Conservation (phyloP, 495 filamentous ascomycete genomes). For the Echria macrotheca region DNA sequence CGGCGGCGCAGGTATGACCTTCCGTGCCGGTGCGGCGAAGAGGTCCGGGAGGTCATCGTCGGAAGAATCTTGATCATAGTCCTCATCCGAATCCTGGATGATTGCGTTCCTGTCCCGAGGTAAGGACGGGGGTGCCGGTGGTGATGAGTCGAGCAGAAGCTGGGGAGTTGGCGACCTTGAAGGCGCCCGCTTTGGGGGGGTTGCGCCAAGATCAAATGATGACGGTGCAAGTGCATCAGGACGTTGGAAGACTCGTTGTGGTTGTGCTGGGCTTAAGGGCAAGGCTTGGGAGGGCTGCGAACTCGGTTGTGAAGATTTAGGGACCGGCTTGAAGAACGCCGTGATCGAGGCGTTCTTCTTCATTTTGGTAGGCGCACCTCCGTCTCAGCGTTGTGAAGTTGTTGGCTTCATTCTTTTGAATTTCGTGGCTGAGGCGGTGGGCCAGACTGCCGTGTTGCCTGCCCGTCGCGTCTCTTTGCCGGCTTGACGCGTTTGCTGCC, state of each 20-base stretch:
- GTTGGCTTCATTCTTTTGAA: not conserved
- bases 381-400: not conserved
- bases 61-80: slow-evolving; percentile 14
- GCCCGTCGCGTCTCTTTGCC: not conserved
- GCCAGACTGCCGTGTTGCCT: not conserved
- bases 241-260: no score
- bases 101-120: not conserved
- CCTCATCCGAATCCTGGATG: slow-evolving; percentile 14
- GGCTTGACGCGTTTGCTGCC: not conserved
- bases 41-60: slow-evolving; percentile 16
- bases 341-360: slow-evolving; percentile 18
- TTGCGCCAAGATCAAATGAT: no score
- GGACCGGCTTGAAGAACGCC: slow-evolving; percentile 21
- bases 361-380: slow-evolving; percentile 6
- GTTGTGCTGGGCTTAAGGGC: no score
- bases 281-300: no score
- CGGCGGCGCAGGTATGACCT: slow-evolving; percentile 1
- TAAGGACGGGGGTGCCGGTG: not conserved
- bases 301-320: not conserved
- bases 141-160: not conserved
- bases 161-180: not conserved
- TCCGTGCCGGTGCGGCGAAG: not conserved
- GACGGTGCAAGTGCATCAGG: no score
- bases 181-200: no score
- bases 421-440: not conserved